Percentiles rank a stretch among this genome's conserved stretches.
phyloP scores from a whole-genome alignment of 2,329 filamentous ascomycete species.

The Fusarium lateritium region DNA sequence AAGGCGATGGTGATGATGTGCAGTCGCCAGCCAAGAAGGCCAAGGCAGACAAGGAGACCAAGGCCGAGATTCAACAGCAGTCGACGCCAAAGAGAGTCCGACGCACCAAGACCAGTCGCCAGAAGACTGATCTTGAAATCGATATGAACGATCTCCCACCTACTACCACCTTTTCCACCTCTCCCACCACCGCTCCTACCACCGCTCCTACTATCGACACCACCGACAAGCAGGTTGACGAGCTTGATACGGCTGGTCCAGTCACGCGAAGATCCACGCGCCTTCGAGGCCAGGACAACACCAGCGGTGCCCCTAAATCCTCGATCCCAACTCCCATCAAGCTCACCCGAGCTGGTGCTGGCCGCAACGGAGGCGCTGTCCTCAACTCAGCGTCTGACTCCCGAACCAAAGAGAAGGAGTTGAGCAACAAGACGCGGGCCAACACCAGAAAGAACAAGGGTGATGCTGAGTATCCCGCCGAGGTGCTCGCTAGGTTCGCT shows the following conservation, averaged over 20 bases:
- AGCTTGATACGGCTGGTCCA: slow-evolving; percentile 27
- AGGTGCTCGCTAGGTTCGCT: slow-evolving; percentile 53
- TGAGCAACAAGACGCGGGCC: slow-evolving; percentile 52
- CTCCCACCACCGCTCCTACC: background rate
- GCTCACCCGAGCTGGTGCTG: slow-evolving; percentile 47
- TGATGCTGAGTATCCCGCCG: slow-evolving; percentile 54
- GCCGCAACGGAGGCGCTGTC: slow-evolving; percentile 40
- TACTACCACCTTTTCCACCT: slow-evolving; percentile 4
- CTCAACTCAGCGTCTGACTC: slow-evolving; percentile 42
- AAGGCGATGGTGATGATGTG: slow-evolving; percentile 36
- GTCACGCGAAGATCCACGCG: slow-evolving; percentile 53
- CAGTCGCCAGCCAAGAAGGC: slow-evolving; percentile 43
- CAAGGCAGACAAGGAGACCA: slow-evolving; percentile 15
- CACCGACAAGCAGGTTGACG: slow-evolving; percentile 28
- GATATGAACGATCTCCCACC: slow-evolving; percentile 34
- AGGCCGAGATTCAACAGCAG: slow-evolving; percentile 32
- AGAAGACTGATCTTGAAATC: slow-evolving; percentile 28
- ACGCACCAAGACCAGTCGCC: slow-evolving; percentile 35
- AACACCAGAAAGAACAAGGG: slow-evolving; percentile 57
- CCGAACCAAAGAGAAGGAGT: slow-evolving; percentile 53
- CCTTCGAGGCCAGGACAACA: slow-evolving; percentile 46
- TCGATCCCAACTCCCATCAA: slow-evolving; percentile 56
- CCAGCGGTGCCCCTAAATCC: slow-evolving; percentile 47
- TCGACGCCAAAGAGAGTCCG: slow-evolving; percentile 48
- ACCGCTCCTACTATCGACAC: slow-evolving; percentile 6